Base-by-base conservation (phyloP, 169 alveolate species). In the Blepharisma undulans region DNA sequence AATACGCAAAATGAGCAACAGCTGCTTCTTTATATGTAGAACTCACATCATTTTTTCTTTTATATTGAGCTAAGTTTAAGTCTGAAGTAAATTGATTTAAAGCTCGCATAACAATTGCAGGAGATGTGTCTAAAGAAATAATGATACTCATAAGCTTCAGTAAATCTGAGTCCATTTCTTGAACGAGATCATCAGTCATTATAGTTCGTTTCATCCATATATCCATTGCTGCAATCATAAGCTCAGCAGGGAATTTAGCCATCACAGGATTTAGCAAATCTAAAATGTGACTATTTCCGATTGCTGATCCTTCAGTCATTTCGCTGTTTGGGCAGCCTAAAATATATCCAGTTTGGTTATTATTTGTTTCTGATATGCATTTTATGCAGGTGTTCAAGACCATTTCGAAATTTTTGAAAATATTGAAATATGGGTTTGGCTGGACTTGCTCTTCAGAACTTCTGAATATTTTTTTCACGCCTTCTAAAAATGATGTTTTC, bases 231-330 rank as follows among this genome's bases (percentile, higher is more conserved):
- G 89, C 72, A 48, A 22, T 22, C 27, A 82, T 34, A 0, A 59
- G 7, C 34, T 82, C 89, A 6, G 33, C 36, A 6, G 89, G 89
- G 32, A 25, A 82, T 34, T 60, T 60, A 21, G 22, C 30, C 32
- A 60, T 22, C 5, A 82, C 60, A 36, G 89, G 89, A n/a, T 82
- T 82, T 8, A 82, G 48, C 8, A 82, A 21, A 14, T 82, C 76
- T 19, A 82, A 30, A 48, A 74, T 29, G 8, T 74, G 48, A 14
- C 10, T 74, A 29, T 74, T 21, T 74, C 60, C 76, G 84, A 82
- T 36, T 72, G 29, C 22, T 3, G 25, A 21, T 21, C 29, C 76
- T 82, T 25, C 29, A 32, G 16, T 21, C 27, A 48, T 48, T 60
- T 32, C 25, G n/a, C n/a, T 14, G 16, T 16, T 6, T 1, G 34